Evolutionary conservation across 495 filamentous ascomycete species (phyloP), one percentile per base, ranked within the genome.

Genomic region (Penicillium argentinense): DNA sequence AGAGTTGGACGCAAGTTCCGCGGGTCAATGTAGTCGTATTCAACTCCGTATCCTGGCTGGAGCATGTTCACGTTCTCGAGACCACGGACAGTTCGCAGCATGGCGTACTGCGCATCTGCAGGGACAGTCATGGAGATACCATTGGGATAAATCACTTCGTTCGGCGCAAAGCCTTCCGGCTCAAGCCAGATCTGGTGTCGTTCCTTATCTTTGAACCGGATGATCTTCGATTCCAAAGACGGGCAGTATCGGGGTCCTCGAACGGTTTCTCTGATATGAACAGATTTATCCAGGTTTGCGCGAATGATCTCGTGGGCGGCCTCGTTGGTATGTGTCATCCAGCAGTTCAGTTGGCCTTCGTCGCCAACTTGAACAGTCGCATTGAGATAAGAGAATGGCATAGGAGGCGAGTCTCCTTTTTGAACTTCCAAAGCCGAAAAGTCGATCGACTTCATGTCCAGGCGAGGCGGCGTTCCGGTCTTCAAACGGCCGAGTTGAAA

Each of bases 11-110:
- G 84, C 7, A 98, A 75, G 58, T 83, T 86, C 42, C 93, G 87
- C 7, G 93, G 95, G 63, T 98, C 93, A 8, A 98, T 87, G 66
- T 97, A 98, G 72, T 98, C 93, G 65, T 98, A 98, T 68, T 98
- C 93, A 5, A 98, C 93, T 34, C 93, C 93, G 62, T 98, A 98
- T 38, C 93, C 93, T 2, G 93, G 85, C 59, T 97, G 95, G 4
- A 96, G 84, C 95, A 98, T 97, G 33, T 70, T 81, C 3, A 89
- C 89, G 51, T 96, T 83, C 63, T 96, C 91, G 18, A 98, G 81
- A 9, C 93, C 93, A 13, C 67, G 77, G 43, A 98, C 85, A 0
- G 89, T 95, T 42, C 82, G 86, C 9, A 98, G 76, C 66, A 96
- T 82, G 29, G 81, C 79, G 49, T 87, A 84, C 64, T 98, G 93